Base-by-base conservation (phyloP, 106 monocot species). In the Dactylorhiza incarnata region DNA sequence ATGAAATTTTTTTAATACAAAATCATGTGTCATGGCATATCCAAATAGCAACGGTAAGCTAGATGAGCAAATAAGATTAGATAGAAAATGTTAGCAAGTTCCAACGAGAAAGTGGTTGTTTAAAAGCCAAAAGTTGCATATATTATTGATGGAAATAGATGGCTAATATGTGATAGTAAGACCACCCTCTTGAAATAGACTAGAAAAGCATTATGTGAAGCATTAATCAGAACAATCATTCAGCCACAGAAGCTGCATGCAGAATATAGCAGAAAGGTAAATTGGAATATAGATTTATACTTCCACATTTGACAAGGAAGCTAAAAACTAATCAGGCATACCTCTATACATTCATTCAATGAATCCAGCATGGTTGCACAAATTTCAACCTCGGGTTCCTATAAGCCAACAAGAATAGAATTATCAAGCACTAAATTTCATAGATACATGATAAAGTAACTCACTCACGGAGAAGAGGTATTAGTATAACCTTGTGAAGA, bases 321-420 rank as follows among this genome's bases (percentile, higher is more conserved):
- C 11, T 20, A 56, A 22, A 54, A 10, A 52, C 48, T 73, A 49
- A 49, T 43, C 48, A 48, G 29, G 23, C 54, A 56, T 55, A 95
- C 95, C 92, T 96, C 90, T 67, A 93, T 82, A 81, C 95, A 96
- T 75, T 96, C 95, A 74, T 96, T 87, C 54, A 96, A 74, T 1
- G 95, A 88, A 84, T 93, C 95, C 83, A 96, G 65, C 95, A 93
- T 93, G 72, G 88, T 85, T 23, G 90, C 85, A 81, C 85, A 88
- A 65, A 96, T 93, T 74, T 93, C 95, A 25, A 84, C 85, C 69
- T 96, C 95, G 71, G 93, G 95, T 74, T 96, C 95, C 95, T 96
- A 55, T 54, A 86, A 46, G 22, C 5, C 69, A 37, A 70, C 22
- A 25, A 14, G 29, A 73, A 77, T 1, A 68, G 7, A 66, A 73